Evolutionary conservation across 164 flowering plant genomes (phyloP).

Genomic region (Aristolochia californica): DNA sequence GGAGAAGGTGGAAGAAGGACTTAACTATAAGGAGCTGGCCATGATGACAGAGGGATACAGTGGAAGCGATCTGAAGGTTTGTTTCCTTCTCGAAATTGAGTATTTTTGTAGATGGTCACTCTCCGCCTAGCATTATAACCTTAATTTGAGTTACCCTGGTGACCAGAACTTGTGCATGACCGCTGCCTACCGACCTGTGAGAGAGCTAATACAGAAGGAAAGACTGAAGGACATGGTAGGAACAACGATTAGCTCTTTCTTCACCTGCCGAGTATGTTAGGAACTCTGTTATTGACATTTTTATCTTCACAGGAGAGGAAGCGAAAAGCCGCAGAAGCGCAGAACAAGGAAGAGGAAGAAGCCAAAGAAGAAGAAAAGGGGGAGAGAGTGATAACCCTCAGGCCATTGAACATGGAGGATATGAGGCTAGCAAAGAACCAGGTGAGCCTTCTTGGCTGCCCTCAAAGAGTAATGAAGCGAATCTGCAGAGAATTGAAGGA

Average conservation of each 20-base stretch:
- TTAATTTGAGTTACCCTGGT: constrained; percentile 8
- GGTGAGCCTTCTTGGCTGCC: too few species aligned
- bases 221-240: constrained; percentile 68
- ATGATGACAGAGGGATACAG: constrained; percentile 84
- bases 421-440: constrained; percentile 88
- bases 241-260: not conserved
- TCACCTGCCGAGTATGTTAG: too few species aligned
- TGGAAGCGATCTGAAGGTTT: constrained; percentile 95
- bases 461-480: too few species aligned
- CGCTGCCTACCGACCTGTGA: constrained; percentile 93
- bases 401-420: constrained; percentile 88
- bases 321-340: constrained; percentile 37
- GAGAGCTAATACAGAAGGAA: constrained; percentile 87
- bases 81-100: constrained; percentile 2
- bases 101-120: too few species aligned
- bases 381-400: constrained; percentile 44
- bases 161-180: constrained; percentile 81
- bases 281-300: too few species aligned
- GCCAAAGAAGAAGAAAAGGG: constrained; percentile 32
- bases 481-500: too few species aligned
- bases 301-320: constrained; percentile 83
- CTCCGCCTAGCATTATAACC: constrained; percentile 7
- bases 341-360: constrained; percentile 28
- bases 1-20: constrained; percentile 55
- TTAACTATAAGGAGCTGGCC: constrained; percentile 78